Evolutionary conservation across 1,284 basidiomycete species (phyloP), one percentile per base, ranked within the genome.

Genomic region (Ganoderma leucocontextum): DNA sequence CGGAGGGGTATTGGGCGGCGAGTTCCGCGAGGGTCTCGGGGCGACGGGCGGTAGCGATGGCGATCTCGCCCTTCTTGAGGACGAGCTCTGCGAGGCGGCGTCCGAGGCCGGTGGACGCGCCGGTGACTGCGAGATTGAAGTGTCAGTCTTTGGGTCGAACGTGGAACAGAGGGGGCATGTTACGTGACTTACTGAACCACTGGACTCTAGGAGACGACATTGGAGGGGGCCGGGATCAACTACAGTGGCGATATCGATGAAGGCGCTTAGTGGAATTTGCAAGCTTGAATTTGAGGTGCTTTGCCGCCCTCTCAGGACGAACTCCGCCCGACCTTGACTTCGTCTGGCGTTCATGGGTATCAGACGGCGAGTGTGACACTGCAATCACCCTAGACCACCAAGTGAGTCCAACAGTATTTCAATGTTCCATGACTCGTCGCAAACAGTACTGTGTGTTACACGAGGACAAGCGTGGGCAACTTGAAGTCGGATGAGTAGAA

Each of bases 1-100:
- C 58, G 0, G 65, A 4, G 8, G 74, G 36, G 49, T 76, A 73
- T 29, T 71, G 44, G 5, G 70, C 52, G 12, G 69, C 33, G 33
- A 81, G 77, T 6, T 70, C 69, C 19, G 67, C 63, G 15, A 79
- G 74, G 0, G 72, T 68, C 10, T 72, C 60, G 0, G 78, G 77
- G 12, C 68, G 76, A 33, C 79, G 77, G 12, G 80, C 75, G 4
- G 78, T 80, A 4, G 79, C 77, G 36, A 79, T 72, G 1, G 69
- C 78, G 44, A 76, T 75, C 61, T 80, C 77, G 8, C 78, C 80
- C 55, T 77, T 71, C 3, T 55, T 65, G 8, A 80, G 74, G 52
- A 75, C 69, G 10, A 72, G 64, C 60, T 79, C 73, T 0, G 75
- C 69, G 64, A 78, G 65, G 2, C 65, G 64, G 35, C 68, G 73